These are phyloP conservation scores for Teratosphaeria epicoccoides DNA, from an alignment of 2,329 filamentous ascomycete genomes.

Conservation along the genomic window DNA sequence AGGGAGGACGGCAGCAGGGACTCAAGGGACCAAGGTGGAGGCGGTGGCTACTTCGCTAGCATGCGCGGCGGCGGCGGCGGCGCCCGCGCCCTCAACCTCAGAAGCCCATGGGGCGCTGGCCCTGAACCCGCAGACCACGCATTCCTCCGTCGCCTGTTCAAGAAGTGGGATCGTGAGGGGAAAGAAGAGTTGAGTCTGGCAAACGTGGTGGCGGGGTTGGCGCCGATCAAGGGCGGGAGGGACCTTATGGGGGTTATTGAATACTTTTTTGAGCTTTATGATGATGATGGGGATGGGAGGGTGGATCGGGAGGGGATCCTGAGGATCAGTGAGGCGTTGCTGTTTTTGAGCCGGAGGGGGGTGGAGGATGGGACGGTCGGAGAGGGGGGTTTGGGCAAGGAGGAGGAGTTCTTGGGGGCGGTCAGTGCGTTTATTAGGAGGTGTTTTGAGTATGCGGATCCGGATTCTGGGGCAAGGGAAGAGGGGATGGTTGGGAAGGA, in stretches of 20 bases:
- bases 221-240: slow-evolving; percentile 79
- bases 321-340: slow-evolving; percentile 81
- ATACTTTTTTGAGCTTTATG: slow-evolving; percentile 96
- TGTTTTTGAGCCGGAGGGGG: slow-evolving; percentile 84
- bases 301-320: slow-evolving; percentile 94
- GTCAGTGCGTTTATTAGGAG: slow-evolving; percentile 92
- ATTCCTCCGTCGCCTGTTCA: slow-evolving; percentile 80
- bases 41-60: slow-evolving; percentile 44
- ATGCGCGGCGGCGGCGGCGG: neutral
- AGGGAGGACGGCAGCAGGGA: slow-evolving; percentile 34
- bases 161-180: slow-evolving; percentile 73
- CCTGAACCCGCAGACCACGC: slow-evolving; percentile 82
- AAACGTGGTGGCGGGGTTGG: slow-evolving; percentile 83
- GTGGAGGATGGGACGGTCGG: slow-evolving; percentile 43
- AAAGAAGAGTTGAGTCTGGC: slow-evolving; percentile 65
- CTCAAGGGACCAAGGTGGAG: slow-evolving; percentile 22
- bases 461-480: slow-evolving; percentile 51
- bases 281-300: slow-evolving; percentile 80
- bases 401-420: slow-evolving; percentile 82
- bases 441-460: slow-evolving; percentile 97
- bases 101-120: slow-evolving; percentile 46
- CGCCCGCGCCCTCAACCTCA: neutral
- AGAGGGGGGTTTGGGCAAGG: slow-evolving; percentile 45
- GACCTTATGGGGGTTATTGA: slow-evolving; percentile 98
- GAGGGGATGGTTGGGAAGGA: slow-evolving; percentile 20